These are phyloP conservation scores for Byssochlamys sp. DNA, from an alignment of 2,329 filamentous ascomycete genomes.

Conservation along the genomic window DNA sequence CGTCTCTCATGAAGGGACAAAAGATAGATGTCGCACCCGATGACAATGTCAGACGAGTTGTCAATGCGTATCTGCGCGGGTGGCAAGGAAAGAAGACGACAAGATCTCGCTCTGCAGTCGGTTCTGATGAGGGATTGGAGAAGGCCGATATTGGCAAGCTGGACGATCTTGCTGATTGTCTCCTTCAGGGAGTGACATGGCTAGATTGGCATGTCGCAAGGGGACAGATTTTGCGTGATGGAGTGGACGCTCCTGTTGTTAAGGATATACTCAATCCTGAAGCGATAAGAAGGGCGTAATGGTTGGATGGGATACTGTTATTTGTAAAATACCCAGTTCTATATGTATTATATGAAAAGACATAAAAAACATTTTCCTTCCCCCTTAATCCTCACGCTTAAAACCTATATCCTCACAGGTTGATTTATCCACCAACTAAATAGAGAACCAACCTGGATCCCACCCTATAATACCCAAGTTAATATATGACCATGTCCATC, in stretches of 20 bases:
- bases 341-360: not conserved
- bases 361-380: no score
- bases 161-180: constrained; percentile 71
- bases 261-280: not conserved
- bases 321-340: not conserved
- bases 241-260: constrained; percentile 9
- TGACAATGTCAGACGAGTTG: constrained; percentile 10
- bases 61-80: constrained; percentile 21
- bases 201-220: constrained; percentile 56
- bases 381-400: no score
- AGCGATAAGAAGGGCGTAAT: not conserved
- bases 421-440: no score
- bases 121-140: constrained; percentile 6
- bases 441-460: no score
- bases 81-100: constrained; percentile 15
- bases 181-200: constrained; percentile 70
- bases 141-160: constrained; percentile 46
- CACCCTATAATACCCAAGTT: no score
- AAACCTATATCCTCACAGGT: no score
- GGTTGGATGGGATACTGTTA: not conserved
- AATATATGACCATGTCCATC: no score
- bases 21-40: not conserved
- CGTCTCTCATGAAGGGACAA: not conserved
- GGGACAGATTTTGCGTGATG: constrained; percentile 16
- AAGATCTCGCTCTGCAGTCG: constrained; percentile 6